Percentiles rank a stretch among this genome's conserved stretches.
Conservation (phyloP, 768 basidiomycete species). For the Mycena sanguinolenta region DNA sequence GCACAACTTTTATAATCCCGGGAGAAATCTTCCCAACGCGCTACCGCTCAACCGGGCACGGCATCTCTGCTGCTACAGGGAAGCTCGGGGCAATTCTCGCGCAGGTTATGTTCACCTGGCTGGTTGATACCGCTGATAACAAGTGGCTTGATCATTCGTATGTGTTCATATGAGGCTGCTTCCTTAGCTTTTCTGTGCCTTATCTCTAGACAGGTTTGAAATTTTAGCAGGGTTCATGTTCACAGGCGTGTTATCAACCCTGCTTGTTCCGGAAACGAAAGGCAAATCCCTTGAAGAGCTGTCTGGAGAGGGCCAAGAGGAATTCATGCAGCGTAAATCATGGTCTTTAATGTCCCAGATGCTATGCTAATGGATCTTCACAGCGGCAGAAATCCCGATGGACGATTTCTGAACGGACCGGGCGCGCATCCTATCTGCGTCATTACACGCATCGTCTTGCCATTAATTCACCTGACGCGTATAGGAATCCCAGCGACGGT, state of each 20-base stretch:
- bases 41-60: constrained; percentile 87
- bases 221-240: neutral
- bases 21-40: constrained; percentile 89
- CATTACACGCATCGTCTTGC: neutral
- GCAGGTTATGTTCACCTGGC: constrained; percentile 78
- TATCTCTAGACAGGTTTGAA: neutral
- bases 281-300: neutral
- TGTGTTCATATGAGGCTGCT: neutral
- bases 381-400: neutral
- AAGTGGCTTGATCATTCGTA: neutral
- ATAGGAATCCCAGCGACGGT: neutral
- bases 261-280: neutral
- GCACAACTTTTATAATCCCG: constrained; percentile 84
- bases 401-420: neutral
- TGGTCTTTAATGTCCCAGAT: neutral
- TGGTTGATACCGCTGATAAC: constrained; percentile 75
- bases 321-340: neutral
- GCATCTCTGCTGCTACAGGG: constrained; percentile 86
- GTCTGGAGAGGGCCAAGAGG: neutral
- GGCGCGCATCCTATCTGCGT: neutral
- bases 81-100: constrained; percentile 88
- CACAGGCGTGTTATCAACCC: neutral
- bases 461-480: neutral
- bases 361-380: neutral
- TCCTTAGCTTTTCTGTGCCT: neutral